Evolutionary conservation across 306 rosid genomes (phyloP).

Genomic region (Corylus heterophylla): DNA sequence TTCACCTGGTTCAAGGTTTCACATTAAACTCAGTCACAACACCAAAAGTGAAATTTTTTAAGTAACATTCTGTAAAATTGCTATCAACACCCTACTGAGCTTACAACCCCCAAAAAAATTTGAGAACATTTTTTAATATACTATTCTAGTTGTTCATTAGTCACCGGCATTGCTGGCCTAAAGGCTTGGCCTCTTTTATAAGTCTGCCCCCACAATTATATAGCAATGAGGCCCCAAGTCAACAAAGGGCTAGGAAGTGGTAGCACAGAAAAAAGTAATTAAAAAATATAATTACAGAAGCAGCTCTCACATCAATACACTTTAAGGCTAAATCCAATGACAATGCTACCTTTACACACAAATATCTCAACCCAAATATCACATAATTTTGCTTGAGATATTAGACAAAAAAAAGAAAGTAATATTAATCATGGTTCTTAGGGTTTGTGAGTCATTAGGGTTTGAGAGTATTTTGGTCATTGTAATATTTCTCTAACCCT

Average conservation of each 20-base stretch:
- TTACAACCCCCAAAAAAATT: not conserved
- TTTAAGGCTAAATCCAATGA: not conserved
- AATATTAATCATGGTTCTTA: not conserved
- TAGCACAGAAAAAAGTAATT: not conserved
- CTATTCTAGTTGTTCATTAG: not conserved
- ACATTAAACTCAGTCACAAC: conserved; percentile 23
- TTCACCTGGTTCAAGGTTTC: conserved; percentile 65
- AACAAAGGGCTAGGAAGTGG: not conserved
- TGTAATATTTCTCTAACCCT: too few relatives aligned
- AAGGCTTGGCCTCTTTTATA: not conserved
- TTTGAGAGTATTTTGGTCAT: too few relatives aligned
- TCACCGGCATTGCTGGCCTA: not conserved
- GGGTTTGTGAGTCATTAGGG: too few relatives aligned
- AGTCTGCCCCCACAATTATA: not conserved
- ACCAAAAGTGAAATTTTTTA: conserved; percentile 13
- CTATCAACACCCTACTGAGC: conserved; percentile 3
- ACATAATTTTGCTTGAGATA: not conserved
- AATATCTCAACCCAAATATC: not conserved
- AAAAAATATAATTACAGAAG: not conserved
- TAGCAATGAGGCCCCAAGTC: not conserved
- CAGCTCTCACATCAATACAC: not conserved
- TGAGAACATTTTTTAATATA: not conserved
- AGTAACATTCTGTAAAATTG: conserved; percentile 3
- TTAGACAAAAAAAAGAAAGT: not conserved
- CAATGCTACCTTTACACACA: not conserved